phyloP scores from a whole-genome alignment of 2,329 filamentous ascomycete species.

The Ophiostoma ulmi region DNA sequence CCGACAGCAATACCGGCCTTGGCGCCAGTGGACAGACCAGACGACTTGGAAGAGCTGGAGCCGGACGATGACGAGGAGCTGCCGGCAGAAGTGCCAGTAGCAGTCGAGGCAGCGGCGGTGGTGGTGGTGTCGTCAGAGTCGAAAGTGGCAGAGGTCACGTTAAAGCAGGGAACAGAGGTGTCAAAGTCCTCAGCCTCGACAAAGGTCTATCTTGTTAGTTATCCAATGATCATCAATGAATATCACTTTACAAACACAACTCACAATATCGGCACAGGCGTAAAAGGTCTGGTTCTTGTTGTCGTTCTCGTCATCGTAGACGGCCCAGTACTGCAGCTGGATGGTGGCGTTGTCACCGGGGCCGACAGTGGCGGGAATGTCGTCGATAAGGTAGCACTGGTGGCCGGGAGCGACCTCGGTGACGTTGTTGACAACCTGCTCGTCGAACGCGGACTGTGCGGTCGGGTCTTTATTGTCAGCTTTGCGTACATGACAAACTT shows the following conservation, averaged over 20 bases:
- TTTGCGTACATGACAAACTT: background rate
- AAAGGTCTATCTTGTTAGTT: conserved; percentile 15
- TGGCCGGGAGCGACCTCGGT: conserved; percentile 35
- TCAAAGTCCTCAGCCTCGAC: conserved; percentile 30
- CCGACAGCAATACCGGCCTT: conserved; percentile 39
- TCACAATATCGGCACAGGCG: conserved; percentile 36
- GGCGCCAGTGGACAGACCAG: conserved; percentile 34
- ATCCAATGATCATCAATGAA: background rate
- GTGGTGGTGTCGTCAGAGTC: conserved; percentile 17
- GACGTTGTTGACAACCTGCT: conserved; percentile 32
- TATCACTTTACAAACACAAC: background rate
- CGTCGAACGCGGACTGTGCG: conserved; percentile 33
- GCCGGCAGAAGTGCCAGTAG: background rate
- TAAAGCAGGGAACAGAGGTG: conserved; percentile 37
- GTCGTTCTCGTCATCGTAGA: conserved; percentile 28
- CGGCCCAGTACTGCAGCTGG: conserved; percentile 37
- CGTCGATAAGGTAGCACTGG: conserved; percentile 36
- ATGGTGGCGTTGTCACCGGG: conserved; percentile 37
- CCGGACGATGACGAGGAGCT: background rate
- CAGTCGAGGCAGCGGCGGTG: background rate
- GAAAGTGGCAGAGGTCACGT: conserved; percentile 33
- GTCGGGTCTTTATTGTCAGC: conserved; percentile 30
- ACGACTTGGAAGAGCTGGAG: conserved; percentile 1
- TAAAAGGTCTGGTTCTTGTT: conserved; percentile 36
- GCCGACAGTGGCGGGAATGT: conserved; percentile 29